Evolutionary conservation across 192 early-diverging fungal species (phyloP).

Genomic region (Umbelopsis isabellina): DNA sequence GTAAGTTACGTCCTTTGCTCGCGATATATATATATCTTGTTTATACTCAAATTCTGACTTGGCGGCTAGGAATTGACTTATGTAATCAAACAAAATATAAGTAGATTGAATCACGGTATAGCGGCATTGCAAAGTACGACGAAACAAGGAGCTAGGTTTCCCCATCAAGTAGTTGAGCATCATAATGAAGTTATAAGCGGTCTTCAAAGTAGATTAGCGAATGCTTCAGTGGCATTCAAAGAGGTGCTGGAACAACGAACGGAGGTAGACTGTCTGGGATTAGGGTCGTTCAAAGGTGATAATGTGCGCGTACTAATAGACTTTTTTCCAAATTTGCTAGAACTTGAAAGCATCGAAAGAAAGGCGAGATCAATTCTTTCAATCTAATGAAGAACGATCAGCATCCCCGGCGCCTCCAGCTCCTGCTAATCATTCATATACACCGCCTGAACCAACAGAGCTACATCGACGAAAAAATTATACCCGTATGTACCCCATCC

Average conservation of each 20-base stretch:
- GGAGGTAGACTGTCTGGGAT: slow-evolving; percentile 42
- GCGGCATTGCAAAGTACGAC: slow-evolving; percentile 74
- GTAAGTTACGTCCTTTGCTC: slow-evolving; percentile 40
- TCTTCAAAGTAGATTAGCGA: slow-evolving; percentile 90
- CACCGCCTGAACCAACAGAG: not conserved
- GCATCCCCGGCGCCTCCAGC: slow-evolving; percentile 3
- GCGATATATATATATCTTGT: not conserved
- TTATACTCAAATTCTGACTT: not conserved
- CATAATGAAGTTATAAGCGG: slow-evolving; percentile 87
- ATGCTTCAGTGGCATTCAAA: slow-evolving; percentile 89
- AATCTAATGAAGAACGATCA: slow-evolving; percentile 46
- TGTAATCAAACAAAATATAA: slow-evolving; percentile 96
- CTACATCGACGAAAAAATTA: slow-evolving; percentile 15
- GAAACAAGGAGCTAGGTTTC: slow-evolving; percentile 50
- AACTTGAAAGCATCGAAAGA: slow-evolving; percentile 93
- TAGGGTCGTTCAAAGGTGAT: not conserved
- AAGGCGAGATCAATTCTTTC: slow-evolving; percentile 90
- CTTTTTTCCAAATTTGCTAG: slow-evolving; percentile 37
- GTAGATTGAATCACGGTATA: slow-evolving; percentile 92
- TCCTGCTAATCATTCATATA: not conserved
- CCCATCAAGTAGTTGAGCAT: slow-evolving; percentile 86
- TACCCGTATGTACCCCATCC: not conserved
- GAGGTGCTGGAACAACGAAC: slow-evolving; percentile 93
- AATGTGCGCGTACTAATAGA: no score
- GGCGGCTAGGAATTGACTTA: slow-evolving; percentile 77